Conservation (phyloP, 2,329 filamentous ascomycete species). For the Penicillium psychrosexuale region DNA sequence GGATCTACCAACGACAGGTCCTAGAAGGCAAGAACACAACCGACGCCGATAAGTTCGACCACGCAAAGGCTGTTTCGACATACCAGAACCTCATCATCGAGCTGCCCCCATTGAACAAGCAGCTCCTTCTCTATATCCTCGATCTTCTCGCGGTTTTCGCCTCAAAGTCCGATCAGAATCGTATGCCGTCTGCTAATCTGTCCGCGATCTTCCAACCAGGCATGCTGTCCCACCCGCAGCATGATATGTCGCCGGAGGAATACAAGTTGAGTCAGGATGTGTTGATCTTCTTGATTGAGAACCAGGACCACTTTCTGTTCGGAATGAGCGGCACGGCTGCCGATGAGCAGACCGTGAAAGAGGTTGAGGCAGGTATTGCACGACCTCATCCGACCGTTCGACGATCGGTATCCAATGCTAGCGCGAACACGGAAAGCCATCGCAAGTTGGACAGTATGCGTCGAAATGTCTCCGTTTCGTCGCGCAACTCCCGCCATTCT, state of each 20-base stretch:
- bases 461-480: conserved; percentile 88
- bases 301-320: conserved; percentile 96
- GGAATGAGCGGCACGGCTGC: conserved; percentile 98
- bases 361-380: conserved; percentile 63
- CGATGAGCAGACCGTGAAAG: conserved; percentile 71
- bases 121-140: conserved; percentile 90
- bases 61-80: conserved; percentile 69
- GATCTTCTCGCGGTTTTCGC: conserved; percentile 95
- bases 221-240: conserved; percentile 86
- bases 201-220: conserved; percentile 97
- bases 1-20: conserved; percentile 65
- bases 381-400: conserved; percentile 55
- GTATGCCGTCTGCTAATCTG: conserved; percentile 92
- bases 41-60: conserved; percentile 71
- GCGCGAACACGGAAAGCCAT: conserved; percentile 82
- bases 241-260: conserved; percentile 93
- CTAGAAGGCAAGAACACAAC: conserved; percentile 66
- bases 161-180: conserved; percentile 92
- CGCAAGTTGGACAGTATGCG: conserved; percentile 73
- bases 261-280: conserved; percentile 96
- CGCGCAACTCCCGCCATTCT: conserved; percentile 76
- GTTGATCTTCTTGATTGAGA: conserved; percentile 95
- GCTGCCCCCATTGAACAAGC: conserved; percentile 85
- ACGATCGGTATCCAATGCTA: conserved; percentile 82
- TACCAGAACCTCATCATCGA: conserved; percentile 93